A percentile compares a stretch with the other conserved stretches of the same genome.
These are phyloP conservation scores for Takashimella koratensis DNA, from an alignment of 1,284 basidiomycete genomes.

Conservation along the genomic window DNA sequence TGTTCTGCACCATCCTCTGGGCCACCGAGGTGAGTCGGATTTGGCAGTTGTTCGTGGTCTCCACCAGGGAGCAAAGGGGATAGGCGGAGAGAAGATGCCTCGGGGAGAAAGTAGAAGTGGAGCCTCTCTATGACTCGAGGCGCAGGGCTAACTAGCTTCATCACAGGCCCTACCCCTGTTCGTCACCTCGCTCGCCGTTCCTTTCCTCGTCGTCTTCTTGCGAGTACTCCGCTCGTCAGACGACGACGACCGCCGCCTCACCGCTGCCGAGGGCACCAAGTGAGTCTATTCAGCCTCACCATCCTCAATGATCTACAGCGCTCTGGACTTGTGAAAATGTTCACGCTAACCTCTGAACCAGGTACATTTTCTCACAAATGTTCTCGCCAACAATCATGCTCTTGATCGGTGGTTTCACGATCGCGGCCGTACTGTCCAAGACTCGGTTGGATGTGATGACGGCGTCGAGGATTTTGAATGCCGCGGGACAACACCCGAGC, in stretches of 20 bases:
- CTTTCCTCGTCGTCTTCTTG: slow-evolving; percentile 81
- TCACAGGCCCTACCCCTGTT: slow-evolving; percentile 88
- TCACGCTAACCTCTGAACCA: no score
- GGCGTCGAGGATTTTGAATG: slow-evolving; percentile 84
- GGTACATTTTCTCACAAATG: slow-evolving; percentile 59
- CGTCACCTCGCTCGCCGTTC: slow-evolving; percentile 87
- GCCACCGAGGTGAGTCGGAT: slow-evolving; percentile 72
- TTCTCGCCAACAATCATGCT: slow-evolving; percentile 77
- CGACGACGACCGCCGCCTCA: slow-evolving; percentile 57
- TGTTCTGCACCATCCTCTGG: slow-evolving; percentile 93
- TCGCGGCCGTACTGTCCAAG: slow-evolving; percentile 93
- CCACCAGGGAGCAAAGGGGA: not conserved
- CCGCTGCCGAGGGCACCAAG: slow-evolving; percentile 75
- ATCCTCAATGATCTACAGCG: no score
- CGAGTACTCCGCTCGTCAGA: slow-evolving; percentile 71
- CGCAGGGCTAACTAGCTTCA: no score
- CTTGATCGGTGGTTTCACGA: slow-evolving; percentile 95
- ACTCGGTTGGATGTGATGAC: slow-evolving; percentile 94
- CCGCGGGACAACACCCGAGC: slow-evolving; percentile 84
- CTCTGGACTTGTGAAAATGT: not conserved
- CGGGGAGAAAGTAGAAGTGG: no score
- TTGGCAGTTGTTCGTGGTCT: not conserved
- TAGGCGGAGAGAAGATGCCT: not conserved
- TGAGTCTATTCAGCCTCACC: slow-evolving; percentile 53
- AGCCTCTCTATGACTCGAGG: no score